Conservation (phyloP, 2,329 filamentous ascomycete genomes). For the Diaporthe ilicicola region DNA sequence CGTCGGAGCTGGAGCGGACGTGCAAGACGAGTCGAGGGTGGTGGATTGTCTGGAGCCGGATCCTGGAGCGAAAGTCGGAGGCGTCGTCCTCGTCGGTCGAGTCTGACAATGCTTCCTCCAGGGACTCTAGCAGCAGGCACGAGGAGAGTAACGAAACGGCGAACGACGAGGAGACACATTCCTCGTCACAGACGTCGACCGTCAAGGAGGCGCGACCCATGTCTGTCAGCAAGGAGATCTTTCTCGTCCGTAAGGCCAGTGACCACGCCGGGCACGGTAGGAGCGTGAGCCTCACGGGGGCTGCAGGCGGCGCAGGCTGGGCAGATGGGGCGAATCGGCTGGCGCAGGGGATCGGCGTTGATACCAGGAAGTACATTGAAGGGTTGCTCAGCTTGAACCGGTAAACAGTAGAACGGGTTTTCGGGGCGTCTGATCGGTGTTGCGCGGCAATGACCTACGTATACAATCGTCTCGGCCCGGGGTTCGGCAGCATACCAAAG, state of each 20-base stretch:
- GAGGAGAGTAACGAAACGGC: slow-evolving; percentile 29
- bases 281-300: slow-evolving; percentile 44
- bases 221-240: slow-evolving; percentile 64
- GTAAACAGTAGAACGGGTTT: slow-evolving; percentile 36
- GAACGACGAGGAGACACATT: slow-evolving; percentile 18
- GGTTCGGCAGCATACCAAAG: background rate
- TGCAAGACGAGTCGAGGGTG: slow-evolving; percentile 73
- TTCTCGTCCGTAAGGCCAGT: slow-evolving; percentile 67
- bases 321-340: slow-evolving; percentile 66
- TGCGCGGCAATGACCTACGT: background rate
- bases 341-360: slow-evolving; percentile 78
- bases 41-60: slow-evolving; percentile 74
- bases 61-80: slow-evolving; percentile 51
- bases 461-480: background rate
- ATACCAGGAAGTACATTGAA: slow-evolving; percentile 80
- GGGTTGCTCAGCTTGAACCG: slow-evolving; percentile 71
- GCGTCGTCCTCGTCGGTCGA: background rate
- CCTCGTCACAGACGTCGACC: slow-evolving; percentile 18
- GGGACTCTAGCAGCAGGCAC: slow-evolving; percentile 1
- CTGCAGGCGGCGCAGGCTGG: slow-evolving; percentile 53
- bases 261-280: slow-evolving; percentile 55
- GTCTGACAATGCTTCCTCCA: slow-evolving; percentile 23
- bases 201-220: background rate
- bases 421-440: background rate
- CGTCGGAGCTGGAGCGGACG: slow-evolving; percentile 64